Evolutionary conservation across 2,329 filamentous ascomycete genomes (phyloP).

Genomic region (Apiospora arundinis): DNA sequence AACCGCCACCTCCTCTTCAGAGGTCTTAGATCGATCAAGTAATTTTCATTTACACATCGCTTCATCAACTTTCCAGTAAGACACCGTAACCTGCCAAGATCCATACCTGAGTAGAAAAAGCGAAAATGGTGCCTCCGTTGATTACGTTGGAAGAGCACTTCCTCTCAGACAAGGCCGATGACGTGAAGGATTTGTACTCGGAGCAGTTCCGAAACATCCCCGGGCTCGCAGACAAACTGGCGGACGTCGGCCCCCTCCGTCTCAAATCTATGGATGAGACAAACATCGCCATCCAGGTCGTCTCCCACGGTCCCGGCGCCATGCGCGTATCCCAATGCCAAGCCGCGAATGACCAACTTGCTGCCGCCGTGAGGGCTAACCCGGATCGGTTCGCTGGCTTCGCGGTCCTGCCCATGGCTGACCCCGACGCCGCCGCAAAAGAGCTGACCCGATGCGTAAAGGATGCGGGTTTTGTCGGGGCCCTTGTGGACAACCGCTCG

Average conservation of each 20-base stretch:
- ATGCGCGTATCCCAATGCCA: conserved; percentile 28
- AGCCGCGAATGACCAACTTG: conserved; percentile 35
- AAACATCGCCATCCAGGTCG: conserved; percentile 34
- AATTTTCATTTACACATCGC: neutral
- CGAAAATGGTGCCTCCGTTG: conserved; percentile 26
- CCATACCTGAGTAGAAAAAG: neutral
- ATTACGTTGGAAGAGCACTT: conserved; percentile 33
- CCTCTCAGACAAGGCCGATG: conserved; percentile 27
- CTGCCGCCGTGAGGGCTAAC: conserved; percentile 34
- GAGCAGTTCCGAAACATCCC: conserved; percentile 25
- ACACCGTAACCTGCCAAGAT: neutral
- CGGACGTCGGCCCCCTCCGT: conserved; percentile 29
- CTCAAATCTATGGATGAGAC: conserved; percentile 32
- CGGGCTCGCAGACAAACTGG: conserved; percentile 24
- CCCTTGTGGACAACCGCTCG: conserved; percentile 39
- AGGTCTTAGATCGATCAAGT: neutral
- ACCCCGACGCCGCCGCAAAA: conserved; percentile 36
- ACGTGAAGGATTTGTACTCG: conserved; percentile 23
- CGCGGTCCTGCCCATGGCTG: conserved; percentile 38
- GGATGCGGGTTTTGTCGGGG: conserved; percentile 40
- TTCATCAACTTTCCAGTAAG: neutral
- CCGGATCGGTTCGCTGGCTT: conserved; percentile 39
- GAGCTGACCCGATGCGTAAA: conserved; percentile 40
- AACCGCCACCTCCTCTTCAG: neutral
- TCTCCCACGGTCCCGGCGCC: conserved; percentile 35